Percentiles rank a stretch among this genome's conserved stretches.
Evolutionary conservation across 1,284 basidiomycete genomes (phyloP).

Genomic region (Cystobasidium sp.): DNA sequence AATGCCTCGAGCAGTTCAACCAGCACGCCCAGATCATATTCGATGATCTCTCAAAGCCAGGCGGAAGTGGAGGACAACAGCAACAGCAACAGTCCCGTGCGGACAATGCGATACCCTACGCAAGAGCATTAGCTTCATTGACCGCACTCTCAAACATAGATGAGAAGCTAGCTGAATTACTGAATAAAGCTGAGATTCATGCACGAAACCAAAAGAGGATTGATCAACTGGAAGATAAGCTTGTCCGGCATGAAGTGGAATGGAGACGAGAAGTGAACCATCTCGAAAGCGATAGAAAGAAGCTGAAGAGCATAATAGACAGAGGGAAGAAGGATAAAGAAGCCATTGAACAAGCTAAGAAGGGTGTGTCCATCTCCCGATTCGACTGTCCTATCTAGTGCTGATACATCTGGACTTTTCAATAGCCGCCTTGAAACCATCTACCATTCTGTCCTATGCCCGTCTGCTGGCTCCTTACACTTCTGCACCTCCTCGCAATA

Average conservation of each 20-base stretch:
- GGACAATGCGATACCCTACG: slow-evolving; percentile 6
- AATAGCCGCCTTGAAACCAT: slow-evolving; percentile 44
- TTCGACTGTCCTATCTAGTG: background rate
- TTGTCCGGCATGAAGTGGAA: slow-evolving; percentile 25
- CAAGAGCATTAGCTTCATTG: slow-evolving; percentile 14
- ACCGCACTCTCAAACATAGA: slow-evolving; percentile 20
- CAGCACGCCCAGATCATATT: slow-evolving; percentile 23
- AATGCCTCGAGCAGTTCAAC: slow-evolving; percentile 31
- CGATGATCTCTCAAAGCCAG: slow-evolving; percentile 33
- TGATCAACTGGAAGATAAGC: slow-evolving; percentile 29
- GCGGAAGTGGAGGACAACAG: slow-evolving; percentile 6
- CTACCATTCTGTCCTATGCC: slow-evolving; percentile 50
- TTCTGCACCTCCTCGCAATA: slow-evolving; percentile 50
- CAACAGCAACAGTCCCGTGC: slow-evolving; percentile 16
- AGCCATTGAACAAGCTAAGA: slow-evolving; percentile 23
- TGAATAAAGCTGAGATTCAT: slow-evolving; percentile 32
- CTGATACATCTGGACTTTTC: background rate
- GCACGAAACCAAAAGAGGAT: slow-evolving; percentile 23
- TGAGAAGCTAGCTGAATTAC: slow-evolving; percentile 26
- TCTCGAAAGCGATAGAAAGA: slow-evolving; percentile 27
- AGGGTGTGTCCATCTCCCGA: slow-evolving; percentile 8
- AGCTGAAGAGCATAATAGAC: slow-evolving; percentile 18
- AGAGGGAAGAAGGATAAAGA: slow-evolving; percentile 31
- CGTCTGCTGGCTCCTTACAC: slow-evolving; percentile 53
- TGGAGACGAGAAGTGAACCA: slow-evolving; percentile 29